phyloP scores from a whole-genome alignment of 495 filamentous ascomycete species.

The Daldinia grandis region DNA sequence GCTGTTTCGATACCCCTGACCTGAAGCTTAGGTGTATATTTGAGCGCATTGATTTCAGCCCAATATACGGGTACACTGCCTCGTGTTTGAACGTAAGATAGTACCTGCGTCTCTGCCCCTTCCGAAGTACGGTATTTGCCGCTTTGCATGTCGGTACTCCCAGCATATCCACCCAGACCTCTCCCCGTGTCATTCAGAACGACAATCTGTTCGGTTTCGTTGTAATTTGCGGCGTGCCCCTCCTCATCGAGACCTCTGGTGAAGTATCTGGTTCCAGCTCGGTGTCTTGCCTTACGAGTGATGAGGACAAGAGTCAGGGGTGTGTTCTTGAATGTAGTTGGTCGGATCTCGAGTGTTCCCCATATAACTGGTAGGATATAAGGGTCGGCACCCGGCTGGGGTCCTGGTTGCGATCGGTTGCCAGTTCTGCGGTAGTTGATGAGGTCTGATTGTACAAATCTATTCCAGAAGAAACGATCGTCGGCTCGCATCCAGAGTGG shows the following conservation, averaged over 20 bases:
- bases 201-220: slow-evolving; percentile 93
- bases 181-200: slow-evolving; percentile 81
- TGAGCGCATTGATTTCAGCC: slow-evolving; percentile 90
- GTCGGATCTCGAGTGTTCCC: slow-evolving; percentile 87
- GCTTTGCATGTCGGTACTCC: slow-evolving; percentile 76
- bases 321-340: slow-evolving; percentile 80
- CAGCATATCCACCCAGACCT: slow-evolving; percentile 81
- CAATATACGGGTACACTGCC: slow-evolving; percentile 95
- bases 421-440: slow-evolving; percentile 78
- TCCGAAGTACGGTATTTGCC: slow-evolving; percentile 65
- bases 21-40: slow-evolving; percentile 88
- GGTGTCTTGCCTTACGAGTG: slow-evolving; percentile 82
- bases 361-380: slow-evolving; percentile 96
- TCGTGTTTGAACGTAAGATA: slow-evolving; percentile 94
- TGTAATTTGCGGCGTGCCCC: slow-evolving; percentile 96
- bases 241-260: slow-evolving; percentile 91
- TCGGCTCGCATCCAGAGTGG: slow-evolving; percentile 94
- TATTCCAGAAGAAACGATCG: slow-evolving; percentile 99
- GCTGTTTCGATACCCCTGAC: slow-evolving; percentile 86
- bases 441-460: slow-evolving; percentile 86
- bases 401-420: slow-evolving; percentile 63
- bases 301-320: slow-evolving; percentile 87
- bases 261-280: slow-evolving; percentile 92
- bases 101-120: slow-evolving; percentile 80
- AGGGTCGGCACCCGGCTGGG: slow-evolving; percentile 82